Conservation (phyloP, 768 basidiomycete species). For the Postia placenta region DNA sequence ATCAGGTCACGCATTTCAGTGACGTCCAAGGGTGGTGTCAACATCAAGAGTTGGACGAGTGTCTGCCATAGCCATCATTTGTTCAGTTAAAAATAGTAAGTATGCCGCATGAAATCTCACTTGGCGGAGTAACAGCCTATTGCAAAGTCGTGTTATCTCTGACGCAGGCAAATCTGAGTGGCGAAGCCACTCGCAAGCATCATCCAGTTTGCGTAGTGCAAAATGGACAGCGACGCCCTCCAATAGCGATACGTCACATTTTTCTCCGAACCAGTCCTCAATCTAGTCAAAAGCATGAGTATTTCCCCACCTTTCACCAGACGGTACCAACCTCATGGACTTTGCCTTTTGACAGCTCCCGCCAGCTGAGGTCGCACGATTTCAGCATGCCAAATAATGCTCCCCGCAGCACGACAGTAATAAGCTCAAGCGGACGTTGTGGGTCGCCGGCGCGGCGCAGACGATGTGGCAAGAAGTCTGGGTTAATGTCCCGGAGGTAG, state of each 20-base stretch:
- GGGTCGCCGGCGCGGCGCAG: conserved; percentile 28
- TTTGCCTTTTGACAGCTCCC: conserved; percentile 70
- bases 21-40: conserved; percentile 32
- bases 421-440: conserved; percentile 50
- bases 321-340: conserved; percentile 72
- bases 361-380: conserved; percentile 76
- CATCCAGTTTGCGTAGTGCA: conserved; percentile 49
- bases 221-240: conserved; percentile 55
- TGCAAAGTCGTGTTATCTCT: conserved; percentile 36
- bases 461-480: conserved; percentile 33
- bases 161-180: conserved; percentile 7
- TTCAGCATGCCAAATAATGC: conserved; percentile 68
- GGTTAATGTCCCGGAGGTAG: conserved; percentile 52
- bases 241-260: conserved; percentile 71
- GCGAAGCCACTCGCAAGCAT: conserved; percentile 55
- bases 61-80: conserved; percentile 28
- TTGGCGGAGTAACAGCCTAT: conserved; percentile 54
- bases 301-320: too few relatives aligned
- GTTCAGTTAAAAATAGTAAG: neutral
- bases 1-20: conserved; percentile 33
- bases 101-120: conserved; percentile 24
- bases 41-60: conserved; percentile 44
- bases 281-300: conserved; percentile 36
- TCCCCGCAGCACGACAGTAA: conserved; percentile 64
- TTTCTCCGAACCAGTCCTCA: conserved; percentile 90